phyloP scores from a whole-genome alignment of 2,329 filamentous ascomycete species.

The Neophaeococcomyces aloes region DNA sequence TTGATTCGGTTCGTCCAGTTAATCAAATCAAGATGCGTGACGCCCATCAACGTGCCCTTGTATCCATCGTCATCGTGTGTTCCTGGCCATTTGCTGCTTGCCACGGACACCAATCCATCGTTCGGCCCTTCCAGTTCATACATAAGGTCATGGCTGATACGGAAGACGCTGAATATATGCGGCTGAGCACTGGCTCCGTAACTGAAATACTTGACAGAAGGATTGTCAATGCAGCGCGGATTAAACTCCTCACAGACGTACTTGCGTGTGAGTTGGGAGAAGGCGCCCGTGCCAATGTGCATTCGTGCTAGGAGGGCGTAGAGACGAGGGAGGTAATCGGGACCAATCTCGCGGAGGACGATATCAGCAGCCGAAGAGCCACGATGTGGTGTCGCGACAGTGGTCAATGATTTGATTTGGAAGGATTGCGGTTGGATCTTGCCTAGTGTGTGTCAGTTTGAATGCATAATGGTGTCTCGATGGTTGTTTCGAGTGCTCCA shows the following conservation, averaged over 20 bases:
- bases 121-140: constrained; percentile 46
- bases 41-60: constrained; percentile 52
- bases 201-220: constrained; percentile 49
- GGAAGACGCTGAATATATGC: constrained; percentile 46
- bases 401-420: constrained; percentile 61
- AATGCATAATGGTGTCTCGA: no score
- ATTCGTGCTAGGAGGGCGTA: constrained; percentile 47
- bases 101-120: constrained; percentile 52
- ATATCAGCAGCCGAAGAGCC: constrained; percentile 51
- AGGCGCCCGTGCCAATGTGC: constrained; percentile 49
- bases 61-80: constrained; percentile 35
- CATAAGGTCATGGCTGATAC: constrained; percentile 46
- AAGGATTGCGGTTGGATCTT: constrained; percentile 51
- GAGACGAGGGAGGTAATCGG: constrained; percentile 41
- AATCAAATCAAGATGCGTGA: constrained; percentile 55
- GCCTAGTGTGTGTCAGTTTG: constrained; percentile 12
- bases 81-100: constrained; percentile 49
- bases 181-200: constrained; percentile 51
- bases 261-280: constrained; percentile 48
- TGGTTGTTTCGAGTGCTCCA: no score
- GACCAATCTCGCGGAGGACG: constrained; percentile 47
- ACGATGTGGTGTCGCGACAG: constrained; percentile 52
- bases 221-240: constrained; percentile 45
- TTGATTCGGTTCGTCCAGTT: constrained; percentile 56
- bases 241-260: constrained; percentile 53